A percentile compares a stretch with the other conserved stretches of the same genome.
Evolutionary conservation across 371 early-diverging fungal species (phyloP).

Genomic region (Mucor indicus): DNA sequence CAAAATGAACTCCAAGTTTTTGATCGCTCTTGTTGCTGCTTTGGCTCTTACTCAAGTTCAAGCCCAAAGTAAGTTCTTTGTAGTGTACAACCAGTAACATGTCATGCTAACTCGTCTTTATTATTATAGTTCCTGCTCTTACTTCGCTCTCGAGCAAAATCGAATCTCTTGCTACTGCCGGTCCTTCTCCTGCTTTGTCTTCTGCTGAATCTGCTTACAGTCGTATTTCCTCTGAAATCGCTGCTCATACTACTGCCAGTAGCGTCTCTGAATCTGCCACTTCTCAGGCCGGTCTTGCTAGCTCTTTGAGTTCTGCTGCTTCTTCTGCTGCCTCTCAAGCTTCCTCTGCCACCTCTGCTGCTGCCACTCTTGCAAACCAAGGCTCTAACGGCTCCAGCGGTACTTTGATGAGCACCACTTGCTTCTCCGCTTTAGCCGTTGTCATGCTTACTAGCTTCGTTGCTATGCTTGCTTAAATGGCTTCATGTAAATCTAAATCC

Average conservation of each 20-base stretch:
- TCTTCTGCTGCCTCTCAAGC: background rate
- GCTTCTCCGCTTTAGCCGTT: slow-evolving; percentile 11
- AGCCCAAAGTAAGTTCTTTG: slow-evolving; percentile 21
- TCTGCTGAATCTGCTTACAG: slow-evolving; percentile 25
- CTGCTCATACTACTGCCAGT: background rate
- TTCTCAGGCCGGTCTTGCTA: background rate
- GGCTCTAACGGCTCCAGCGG: too few species aligned
- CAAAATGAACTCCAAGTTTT: slow-evolving; percentile 23
- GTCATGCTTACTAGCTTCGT: slow-evolving; percentile 24
- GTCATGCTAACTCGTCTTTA: background rate
- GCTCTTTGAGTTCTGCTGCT: slow-evolving; percentile 6
- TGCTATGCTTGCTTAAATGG: slow-evolving; percentile 27
- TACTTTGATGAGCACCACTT: background rate
- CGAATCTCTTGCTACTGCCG: background rate
- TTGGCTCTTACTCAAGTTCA: slow-evolving; percentile 5
- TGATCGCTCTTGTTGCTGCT: slow-evolving; percentile 12
- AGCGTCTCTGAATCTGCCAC: background rate
- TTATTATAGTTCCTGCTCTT: slow-evolving; percentile 14
- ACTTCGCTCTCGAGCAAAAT: slow-evolving; percentile 17
- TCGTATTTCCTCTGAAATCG: slow-evolving; percentile 21
- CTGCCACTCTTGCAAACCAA: too few species aligned
- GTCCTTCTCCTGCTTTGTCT: background rate
- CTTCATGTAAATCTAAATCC: too few species aligned
- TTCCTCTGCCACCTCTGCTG: slow-evolving; percentile 1
- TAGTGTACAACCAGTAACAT: too few species aligned